These are phyloP conservation scores for Claviceps sp. DNA, from an alignment of 2,329 filamentous ascomycete species.

Conservation along the genomic window DNA sequence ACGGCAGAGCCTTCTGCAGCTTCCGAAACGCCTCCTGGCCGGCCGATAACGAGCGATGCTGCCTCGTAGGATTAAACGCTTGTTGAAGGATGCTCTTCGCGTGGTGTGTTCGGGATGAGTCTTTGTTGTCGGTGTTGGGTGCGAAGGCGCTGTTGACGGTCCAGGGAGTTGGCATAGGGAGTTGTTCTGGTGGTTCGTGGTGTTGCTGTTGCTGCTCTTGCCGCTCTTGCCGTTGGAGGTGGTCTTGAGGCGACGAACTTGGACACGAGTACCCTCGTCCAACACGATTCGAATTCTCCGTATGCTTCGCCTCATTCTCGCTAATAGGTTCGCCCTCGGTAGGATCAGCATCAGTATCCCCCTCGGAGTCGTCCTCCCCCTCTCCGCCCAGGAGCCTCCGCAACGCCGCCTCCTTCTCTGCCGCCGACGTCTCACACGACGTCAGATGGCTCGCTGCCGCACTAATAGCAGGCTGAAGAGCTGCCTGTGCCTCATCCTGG, in stretches of 20 bases:
- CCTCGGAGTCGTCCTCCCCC: conserved; percentile 7
- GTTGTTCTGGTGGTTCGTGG: neutral
- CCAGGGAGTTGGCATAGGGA: conserved; percentile 18
- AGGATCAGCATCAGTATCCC: conserved; percentile 9
- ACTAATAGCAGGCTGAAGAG: conserved; percentile 47
- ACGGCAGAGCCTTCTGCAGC: conserved; percentile 43
- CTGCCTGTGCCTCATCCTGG: conserved; percentile 43
- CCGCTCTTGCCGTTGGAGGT: neutral
- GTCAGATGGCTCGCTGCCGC: conserved; percentile 41
- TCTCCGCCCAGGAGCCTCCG: conserved; percentile 22
- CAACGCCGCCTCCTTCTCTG: conserved; percentile 44
- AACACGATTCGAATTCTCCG: too few species aligned
- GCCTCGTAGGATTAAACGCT: conserved; percentile 33
- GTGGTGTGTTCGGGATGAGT: conserved; percentile 11
- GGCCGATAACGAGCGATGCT: conserved; percentile 38
- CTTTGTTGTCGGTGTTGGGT: conserved; percentile 5
- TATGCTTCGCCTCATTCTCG: too few species aligned
- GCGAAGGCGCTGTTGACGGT: conserved; percentile 11
- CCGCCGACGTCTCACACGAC: conserved; percentile 39
- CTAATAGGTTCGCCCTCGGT: conserved; percentile 1
- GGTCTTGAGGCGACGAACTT: neutral
- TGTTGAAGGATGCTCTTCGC: conserved; percentile 24
- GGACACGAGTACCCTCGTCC: neutral
- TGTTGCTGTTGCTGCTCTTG: neutral
- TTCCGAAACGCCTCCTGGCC: conserved; percentile 44